phyloP scores from a whole-genome alignment of 225 moss, liverwort and hornwort genomes.

The Thuidium tamariscinum region DNA sequence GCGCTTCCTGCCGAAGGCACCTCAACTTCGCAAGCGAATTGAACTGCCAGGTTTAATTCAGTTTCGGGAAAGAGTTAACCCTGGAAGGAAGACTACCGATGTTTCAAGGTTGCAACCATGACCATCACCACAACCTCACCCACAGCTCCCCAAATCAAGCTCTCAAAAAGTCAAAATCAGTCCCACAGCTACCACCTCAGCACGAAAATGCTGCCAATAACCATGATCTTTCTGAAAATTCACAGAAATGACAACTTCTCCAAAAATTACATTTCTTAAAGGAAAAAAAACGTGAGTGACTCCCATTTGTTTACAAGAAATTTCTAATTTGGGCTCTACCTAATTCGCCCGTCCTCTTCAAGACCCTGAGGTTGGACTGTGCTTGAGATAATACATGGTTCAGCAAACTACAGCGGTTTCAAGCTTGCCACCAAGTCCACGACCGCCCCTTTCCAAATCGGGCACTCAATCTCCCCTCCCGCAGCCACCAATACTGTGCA shows the following conservation, averaged over 20 bases:
- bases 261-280: neutral
- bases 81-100: neutral
- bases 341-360: neutral
- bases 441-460: neutral
- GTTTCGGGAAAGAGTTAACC: neutral
- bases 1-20: neutral
- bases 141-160: constrained; percentile 1
- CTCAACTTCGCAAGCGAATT: neutral
- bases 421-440: neutral
- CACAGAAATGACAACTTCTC: neutral
- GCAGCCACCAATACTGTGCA: neutral
- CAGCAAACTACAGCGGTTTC: neutral
- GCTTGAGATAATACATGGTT: neutral
- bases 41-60: neutral
- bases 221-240: neutral
- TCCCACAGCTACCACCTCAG: neutral
- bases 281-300: neutral
- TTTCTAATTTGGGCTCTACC: neutral
- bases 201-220: neutral
- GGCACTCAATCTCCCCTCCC: neutral
- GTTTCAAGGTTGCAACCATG: neutral
- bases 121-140: constrained; percentile 14
- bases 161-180: constrained; percentile 1
- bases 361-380: neutral
- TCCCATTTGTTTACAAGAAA: neutral